These are phyloP conservation scores for Beta vulgaris DNA, from an alignment of 148 eudicot species.

Conservation along the genomic window DNA sequence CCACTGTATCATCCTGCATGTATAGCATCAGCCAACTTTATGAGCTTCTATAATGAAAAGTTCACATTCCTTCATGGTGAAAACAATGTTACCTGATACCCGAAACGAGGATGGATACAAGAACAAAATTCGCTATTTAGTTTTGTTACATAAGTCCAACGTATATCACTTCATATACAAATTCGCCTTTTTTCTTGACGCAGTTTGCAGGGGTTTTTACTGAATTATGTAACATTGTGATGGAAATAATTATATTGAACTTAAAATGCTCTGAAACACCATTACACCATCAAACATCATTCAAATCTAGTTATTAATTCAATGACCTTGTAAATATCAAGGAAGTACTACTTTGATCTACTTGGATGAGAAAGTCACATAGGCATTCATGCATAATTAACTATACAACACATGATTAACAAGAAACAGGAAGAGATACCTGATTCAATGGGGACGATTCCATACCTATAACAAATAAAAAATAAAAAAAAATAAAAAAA, in stretches of 20 bases:
- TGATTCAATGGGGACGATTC: slow-evolving; percentile 43
- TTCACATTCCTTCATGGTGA: background rate
- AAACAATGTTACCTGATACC: no score
- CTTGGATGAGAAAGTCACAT: background rate
- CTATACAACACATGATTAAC: background rate
- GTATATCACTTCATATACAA: no score
- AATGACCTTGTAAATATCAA: background rate
- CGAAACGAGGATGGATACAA: no score
- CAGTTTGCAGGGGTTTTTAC: no score
- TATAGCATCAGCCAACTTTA: slow-evolving; percentile 9
- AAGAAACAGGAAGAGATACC: slow-evolving; percentile 38
- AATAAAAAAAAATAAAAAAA: slow-evolving; percentile 6
- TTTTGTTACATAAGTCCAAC: no score
- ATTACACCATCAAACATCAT: background rate
- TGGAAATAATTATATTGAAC: background rate
- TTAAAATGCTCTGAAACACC: background rate
- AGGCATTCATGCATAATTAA: background rate
- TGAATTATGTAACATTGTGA: no score
- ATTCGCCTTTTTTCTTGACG: no score
- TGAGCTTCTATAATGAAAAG: background rate
- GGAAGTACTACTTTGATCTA: background rate
- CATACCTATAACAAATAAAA: slow-evolving; percentile 48
- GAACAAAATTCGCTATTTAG: no score
- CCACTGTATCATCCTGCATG: slow-evolving; percentile 27
- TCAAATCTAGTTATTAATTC: no score